phyloP scores from a whole-genome alignment of 768 basidiomycete species.

The Pleurotus ostreatus region DNA sequence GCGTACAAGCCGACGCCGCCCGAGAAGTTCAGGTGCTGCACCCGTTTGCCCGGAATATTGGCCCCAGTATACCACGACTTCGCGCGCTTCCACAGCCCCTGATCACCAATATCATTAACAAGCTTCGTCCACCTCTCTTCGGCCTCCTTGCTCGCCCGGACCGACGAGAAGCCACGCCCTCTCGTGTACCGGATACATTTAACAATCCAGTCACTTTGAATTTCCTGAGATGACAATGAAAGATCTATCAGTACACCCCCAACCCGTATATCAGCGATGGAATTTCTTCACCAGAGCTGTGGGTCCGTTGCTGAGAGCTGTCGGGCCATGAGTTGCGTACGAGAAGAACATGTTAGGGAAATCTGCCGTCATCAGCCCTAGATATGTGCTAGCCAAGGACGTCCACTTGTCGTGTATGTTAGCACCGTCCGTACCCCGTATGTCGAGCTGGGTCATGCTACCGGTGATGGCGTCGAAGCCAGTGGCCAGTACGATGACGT shows the following conservation, averaged over 20 bases:
- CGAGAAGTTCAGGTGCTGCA: conserved; percentile 13
- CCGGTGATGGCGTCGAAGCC: conserved; percentile 15
- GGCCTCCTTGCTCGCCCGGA: conserved; percentile 10
- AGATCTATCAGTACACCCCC: neutral
- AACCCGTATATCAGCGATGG: neutral
- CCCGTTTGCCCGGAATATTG: conserved; percentile 12
- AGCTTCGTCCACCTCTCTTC: conserved; percentile 10
- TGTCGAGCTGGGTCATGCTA: conserved; percentile 12
- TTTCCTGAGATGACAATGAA: conserved; percentile 9
- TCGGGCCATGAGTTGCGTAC: conserved; percentile 14
- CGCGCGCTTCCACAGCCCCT: conserved; percentile 4
- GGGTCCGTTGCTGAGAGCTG: conserved; percentile 13
- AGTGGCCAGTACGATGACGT: conserved; percentile 13
- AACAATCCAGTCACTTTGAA: conserved; percentile 15
- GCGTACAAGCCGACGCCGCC: conserved; percentile 11
- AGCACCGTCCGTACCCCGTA: conserved; percentile 11
- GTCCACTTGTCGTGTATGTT: conserved; percentile 14
- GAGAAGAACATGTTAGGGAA: conserved; percentile 17
- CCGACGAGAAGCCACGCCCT: conserved; percentile 1
- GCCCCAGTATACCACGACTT: conserved; percentile 15
- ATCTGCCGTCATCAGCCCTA: conserved; percentile 10
- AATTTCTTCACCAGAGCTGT: conserved; percentile 15
- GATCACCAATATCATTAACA: neutral
- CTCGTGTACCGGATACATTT: conserved; percentile 9
- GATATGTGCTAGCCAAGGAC: conserved; percentile 12